Percentiles rank a stretch among this genome's conserved stretches.
Conservation (phyloP, 257 asterid species). For the Petunia axillaris region DNA sequence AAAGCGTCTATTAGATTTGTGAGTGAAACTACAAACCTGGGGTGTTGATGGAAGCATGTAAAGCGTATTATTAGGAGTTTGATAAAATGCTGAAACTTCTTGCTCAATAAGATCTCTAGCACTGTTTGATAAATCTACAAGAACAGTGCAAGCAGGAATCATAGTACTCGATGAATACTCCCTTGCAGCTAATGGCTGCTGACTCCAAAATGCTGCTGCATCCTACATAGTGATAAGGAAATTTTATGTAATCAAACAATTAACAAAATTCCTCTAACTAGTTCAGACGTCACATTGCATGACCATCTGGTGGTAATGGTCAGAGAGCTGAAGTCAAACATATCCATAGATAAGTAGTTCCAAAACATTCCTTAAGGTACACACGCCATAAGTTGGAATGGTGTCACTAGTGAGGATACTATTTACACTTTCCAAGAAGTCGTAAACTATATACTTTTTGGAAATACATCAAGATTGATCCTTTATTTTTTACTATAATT, state of each 20-base stretch:
- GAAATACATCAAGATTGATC: slow-evolving; percentile 14
- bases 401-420: not conserved
- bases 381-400: not conserved
- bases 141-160: slow-evolving; percentile 86
- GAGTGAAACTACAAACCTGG: slow-evolving; percentile 61
- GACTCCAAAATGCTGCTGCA: slow-evolving; percentile 97
- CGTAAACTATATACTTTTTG: not conserved
- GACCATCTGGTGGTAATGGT: not conserved
- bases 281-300: not conserved
- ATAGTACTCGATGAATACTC: slow-evolving; percentile 94
- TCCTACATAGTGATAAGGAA: slow-evolving; percentile 54
- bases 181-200: slow-evolving; percentile 89
- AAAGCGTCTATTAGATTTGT: not conserved
- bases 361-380: slow-evolving; percentile 13
- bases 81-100: slow-evolving; percentile 89
- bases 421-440: not conserved
- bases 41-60: slow-evolving; percentile 98
- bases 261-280: not conserved
- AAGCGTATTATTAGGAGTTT: slow-evolving; percentile 86
- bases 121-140: slow-evolving; percentile 70
- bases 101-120: slow-evolving; percentile 87
- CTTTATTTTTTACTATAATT: not conserved
- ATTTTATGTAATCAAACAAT: slow-evolving; percentile 7
- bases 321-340: not conserved
- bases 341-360: not conserved